phyloP scores from a whole-genome alignment of 129 eudicot species.

The carrot (Daucus carota) region DNA sequence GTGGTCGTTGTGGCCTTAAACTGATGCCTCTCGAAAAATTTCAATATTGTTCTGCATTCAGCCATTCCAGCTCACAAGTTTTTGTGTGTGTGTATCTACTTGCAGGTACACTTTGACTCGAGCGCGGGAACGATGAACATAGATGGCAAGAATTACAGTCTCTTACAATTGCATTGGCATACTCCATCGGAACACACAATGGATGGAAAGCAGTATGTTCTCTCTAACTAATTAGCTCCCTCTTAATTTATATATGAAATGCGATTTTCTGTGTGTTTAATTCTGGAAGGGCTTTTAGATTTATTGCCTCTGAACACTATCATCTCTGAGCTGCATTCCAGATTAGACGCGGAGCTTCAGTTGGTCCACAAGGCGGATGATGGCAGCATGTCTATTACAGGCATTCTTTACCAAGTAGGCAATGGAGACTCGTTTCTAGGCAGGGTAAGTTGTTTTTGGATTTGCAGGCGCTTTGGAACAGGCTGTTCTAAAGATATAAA shows the following conservation, averaged over 20 bases:
- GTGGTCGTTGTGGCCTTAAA: background rate
- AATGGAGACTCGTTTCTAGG: conserved; percentile 56
- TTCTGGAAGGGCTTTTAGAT: background rate
- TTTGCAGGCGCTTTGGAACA: no score
- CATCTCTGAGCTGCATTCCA: conserved; percentile 8
- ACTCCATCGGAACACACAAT: conserved; percentile 87
- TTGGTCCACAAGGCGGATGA: conserved; percentile 68
- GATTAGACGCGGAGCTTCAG: conserved; percentile 81
- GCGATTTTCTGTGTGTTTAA: no score
- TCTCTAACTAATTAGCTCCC: background rate
- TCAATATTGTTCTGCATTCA: background rate
- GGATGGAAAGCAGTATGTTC: conserved; percentile 53
- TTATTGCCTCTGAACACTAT: background rate
- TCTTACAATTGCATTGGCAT: conserved; percentile 91
- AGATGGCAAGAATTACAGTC: conserved; percentile 51
- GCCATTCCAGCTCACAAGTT: background rate
- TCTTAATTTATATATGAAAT: no score
- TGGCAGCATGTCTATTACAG: conserved; percentile 48
- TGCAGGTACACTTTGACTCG: conserved; percentile 50
- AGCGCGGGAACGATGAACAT: conserved; percentile 42
- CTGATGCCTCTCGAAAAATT: no score
- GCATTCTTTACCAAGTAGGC: conserved; percentile 50
- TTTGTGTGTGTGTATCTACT: background rate
- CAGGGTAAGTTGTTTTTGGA: conserved; percentile 23
- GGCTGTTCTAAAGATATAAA: no score